phyloP scores from a whole-genome alignment of 2,329 filamentous ascomycete species.

The Microsporum canis region DNA sequence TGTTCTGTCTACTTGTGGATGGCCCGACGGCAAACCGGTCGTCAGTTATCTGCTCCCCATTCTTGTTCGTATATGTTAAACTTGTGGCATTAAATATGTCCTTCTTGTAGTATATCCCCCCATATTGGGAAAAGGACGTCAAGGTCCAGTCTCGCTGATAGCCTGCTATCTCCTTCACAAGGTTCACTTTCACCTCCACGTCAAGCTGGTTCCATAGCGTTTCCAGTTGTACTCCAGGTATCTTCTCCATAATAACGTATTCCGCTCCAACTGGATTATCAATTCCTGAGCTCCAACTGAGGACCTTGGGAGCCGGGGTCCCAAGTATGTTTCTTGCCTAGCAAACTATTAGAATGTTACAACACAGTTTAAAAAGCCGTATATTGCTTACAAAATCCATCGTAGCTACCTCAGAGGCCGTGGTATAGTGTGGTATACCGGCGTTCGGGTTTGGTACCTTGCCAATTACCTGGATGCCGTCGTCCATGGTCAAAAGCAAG shows the following conservation, averaged over 20 bases:
- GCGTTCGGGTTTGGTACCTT: constrained; percentile 18
- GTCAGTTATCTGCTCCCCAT: constrained; percentile 17
- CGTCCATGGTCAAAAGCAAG: constrained; percentile 18
- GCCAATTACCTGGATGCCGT: constrained; percentile 16
- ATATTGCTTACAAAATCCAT: constrained; percentile 14
- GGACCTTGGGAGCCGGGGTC: constrained; percentile 5
- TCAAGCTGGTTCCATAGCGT: constrained; percentile 13
- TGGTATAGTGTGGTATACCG: constrained; percentile 15
- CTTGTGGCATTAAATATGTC: constrained; percentile 16
- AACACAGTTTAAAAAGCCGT: not conserved
- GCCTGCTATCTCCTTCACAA: constrained; percentile 14
- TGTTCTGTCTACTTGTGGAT: constrained; percentile 16
- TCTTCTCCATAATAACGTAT: constrained; percentile 18
- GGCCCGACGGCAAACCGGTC: constrained; percentile 17
- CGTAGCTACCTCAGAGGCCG: constrained; percentile 20
- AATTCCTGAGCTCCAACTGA: constrained; percentile 14
- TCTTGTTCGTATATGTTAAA: constrained; percentile 13
- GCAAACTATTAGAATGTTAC: not conserved
- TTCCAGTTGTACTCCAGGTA: constrained; percentile 14
- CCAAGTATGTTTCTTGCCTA: not conserved
- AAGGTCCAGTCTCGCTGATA: constrained; percentile 21
- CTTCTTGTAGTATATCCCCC: constrained; percentile 18
- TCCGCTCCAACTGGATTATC: constrained; percentile 15
- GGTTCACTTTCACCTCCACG: constrained; percentile 12
- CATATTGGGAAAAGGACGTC: constrained; percentile 10